These are phyloP conservation scores for Aspergillus neoniger DNA, from an alignment of 2,329 filamentous ascomycete species.

Conservation along the genomic window DNA sequence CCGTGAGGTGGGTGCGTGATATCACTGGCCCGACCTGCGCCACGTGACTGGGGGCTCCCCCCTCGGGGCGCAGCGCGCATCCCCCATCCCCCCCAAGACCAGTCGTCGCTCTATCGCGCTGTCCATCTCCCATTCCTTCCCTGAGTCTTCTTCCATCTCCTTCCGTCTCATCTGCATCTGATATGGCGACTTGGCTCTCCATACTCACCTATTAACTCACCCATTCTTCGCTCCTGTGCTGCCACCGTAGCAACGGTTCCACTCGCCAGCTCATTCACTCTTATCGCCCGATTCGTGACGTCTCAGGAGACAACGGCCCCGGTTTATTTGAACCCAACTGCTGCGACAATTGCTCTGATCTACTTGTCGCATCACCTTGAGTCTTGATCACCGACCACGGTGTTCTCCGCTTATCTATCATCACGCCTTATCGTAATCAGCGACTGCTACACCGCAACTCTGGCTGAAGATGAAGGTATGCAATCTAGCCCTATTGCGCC, in stretches of 20 bases:
- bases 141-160: slow-evolving; percentile 17
- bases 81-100: slow-evolving; percentile 12
- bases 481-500: neutral
- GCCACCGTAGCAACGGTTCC: slow-evolving; percentile 17
- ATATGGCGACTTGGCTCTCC: slow-evolving; percentile 21
- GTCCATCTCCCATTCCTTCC: slow-evolving; percentile 17
- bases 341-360: slow-evolving; percentile 11
- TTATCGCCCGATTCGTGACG: slow-evolving; percentile 45
- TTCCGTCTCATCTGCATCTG: slow-evolving; percentile 14
- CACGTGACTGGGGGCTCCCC: slow-evolving; percentile 39
- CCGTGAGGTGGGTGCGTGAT: slow-evolving; percentile 43
- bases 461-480: slow-evolving; percentile 24
- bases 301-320: slow-evolving; percentile 24
- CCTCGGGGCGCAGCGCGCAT: slow-evolving; percentile 30
- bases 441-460: slow-evolving; percentile 8
- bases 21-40: slow-evolving; percentile 40
- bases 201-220: slow-evolving; percentile 12
- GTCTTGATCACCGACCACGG: neutral
- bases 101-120: slow-evolving; percentile 17
- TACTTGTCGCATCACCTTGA: slow-evolving; percentile 3
- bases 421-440: slow-evolving; percentile 4
- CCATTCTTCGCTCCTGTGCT: slow-evolving; percentile 13
- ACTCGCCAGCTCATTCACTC: slow-evolving; percentile 28
- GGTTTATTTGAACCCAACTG: slow-evolving; percentile 8
- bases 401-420: neutral